Conservation (phyloP, 805 yeast genomes). For the Lachancea thermotolerans region DNA sequence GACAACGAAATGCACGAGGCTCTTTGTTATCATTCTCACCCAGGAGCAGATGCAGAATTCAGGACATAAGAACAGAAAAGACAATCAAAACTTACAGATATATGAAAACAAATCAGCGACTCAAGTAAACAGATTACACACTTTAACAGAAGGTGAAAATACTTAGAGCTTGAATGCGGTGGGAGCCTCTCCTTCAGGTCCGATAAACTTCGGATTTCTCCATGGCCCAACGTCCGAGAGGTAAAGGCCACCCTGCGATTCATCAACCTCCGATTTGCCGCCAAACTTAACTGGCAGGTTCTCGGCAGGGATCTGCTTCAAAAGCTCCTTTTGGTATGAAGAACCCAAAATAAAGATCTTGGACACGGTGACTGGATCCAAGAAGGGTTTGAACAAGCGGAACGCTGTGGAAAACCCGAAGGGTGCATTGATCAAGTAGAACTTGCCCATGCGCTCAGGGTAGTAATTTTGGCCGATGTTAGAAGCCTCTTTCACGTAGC, state of each 20-base stretch:
- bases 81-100: too few relatives aligned
- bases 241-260: slow-evolving; percentile 71
- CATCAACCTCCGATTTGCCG: slow-evolving; percentile 62
- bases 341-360: slow-evolving; percentile 85
- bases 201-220: slow-evolving; percentile 84
- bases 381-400: slow-evolving; percentile 82
- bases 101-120: too few relatives aligned
- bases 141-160: background rate
- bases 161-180: slow-evolving; percentile 33
- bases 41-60: background rate
- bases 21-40: slow-evolving; percentile 1
- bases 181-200: slow-evolving; percentile 96
- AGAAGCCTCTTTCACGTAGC: slow-evolving; percentile 89
- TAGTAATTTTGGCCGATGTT: slow-evolving; percentile 93
- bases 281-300: slow-evolving; percentile 91
- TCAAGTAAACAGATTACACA: background rate
- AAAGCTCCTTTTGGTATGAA: slow-evolving; percentile 70
- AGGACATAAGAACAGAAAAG: background rate
- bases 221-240: slow-evolving; percentile 94
- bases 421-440: slow-evolving; percentile 92
- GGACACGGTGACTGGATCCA: slow-evolving; percentile 95
- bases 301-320: slow-evolving; percentile 88
- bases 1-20: background rate
- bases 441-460: slow-evolving; percentile 99
- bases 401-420: slow-evolving; percentile 95